A percentile compares a stretch with the other conserved stretches of the same genome.
Conservation (phyloP, 192 early-diverging fungal species). For the Backusella psychrophila region DNA sequence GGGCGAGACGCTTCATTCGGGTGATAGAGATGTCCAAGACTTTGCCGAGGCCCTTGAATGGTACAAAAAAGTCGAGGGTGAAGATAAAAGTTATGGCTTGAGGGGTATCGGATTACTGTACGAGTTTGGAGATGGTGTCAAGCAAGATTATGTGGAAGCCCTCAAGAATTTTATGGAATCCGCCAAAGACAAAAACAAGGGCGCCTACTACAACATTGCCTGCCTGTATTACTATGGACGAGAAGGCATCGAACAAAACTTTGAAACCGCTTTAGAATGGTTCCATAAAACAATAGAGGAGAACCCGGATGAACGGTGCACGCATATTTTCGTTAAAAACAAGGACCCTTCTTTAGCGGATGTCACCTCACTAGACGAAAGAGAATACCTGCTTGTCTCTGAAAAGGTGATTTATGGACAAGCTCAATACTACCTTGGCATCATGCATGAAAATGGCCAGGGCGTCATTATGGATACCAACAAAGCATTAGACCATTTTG, state of each 20-base stretch:
- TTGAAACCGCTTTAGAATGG: neutral
- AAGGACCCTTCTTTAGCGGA: neutral
- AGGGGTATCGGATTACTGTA: neutral
- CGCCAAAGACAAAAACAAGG: neutral
- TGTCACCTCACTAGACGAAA: neutral
- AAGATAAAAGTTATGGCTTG: neutral
- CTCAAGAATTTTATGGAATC: neutral
- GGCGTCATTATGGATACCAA: neutral
- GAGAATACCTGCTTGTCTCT: neutral
- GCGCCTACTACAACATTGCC: neutral
- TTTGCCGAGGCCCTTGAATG: neutral
- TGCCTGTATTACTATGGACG: neutral
- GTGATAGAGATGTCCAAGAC: neutral
- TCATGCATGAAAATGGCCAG: neutral
- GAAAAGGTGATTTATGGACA: neutral
- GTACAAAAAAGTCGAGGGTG: neutral
- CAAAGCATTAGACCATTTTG: neutral
- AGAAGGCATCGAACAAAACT: neutral
- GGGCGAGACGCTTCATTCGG: neutral
- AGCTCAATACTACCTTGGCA: neutral
- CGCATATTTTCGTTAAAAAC: neutral
- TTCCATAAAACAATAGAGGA: neutral
- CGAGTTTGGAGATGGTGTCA: neutral
- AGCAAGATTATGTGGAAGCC: neutral
- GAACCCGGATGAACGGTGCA: neutral